A percentile compares a stretch with the other conserved stretches of the same genome.
Conservation (phyloP, 169 alveolate genomes). For the Plasmodium falciparum region DNA sequence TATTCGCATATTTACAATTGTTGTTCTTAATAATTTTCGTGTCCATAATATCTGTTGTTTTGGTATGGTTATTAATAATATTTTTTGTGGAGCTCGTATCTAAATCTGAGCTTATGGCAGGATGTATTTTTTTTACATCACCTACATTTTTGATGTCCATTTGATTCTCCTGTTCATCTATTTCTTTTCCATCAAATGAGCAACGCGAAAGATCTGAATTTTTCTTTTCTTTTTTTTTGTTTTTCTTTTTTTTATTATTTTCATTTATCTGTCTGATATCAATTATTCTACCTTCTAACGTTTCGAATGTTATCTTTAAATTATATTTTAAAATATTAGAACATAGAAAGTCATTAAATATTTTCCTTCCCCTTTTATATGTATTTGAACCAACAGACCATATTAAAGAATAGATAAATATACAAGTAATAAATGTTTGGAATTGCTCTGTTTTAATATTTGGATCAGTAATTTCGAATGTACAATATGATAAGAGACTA, state of each 20-base stretch:
- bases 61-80: neutral
- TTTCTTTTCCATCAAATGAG: neutral
- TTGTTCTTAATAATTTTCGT: neutral
- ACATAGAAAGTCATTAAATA: slow-evolving; percentile 57
- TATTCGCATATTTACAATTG: neutral
- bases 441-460: slow-evolving; percentile 34
- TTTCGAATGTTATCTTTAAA: slow-evolving; percentile 56
- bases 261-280: slow-evolving; percentile 22
- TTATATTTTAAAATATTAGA: slow-evolving; percentile 51
- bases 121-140: no score
- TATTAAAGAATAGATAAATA: slow-evolving; percentile 53
- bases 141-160: neutral
- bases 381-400: slow-evolving; percentile 76
- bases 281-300: slow-evolving; percentile 39
- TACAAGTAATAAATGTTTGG: slow-evolving; percentile 62
- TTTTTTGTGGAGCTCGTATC: no score
- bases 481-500: slow-evolving; percentile 62
- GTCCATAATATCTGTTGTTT: neutral
- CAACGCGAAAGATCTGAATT: neutral
- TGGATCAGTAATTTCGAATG: slow-evolving; percentile 55
- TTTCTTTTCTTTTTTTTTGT: neutral
- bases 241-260: neutral
- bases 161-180: neutral
- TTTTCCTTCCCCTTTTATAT: slow-evolving; percentile 72
- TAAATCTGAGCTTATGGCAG: no score